Percentiles rank a stretch among this genome's conserved stretches.
Evolutionary conservation across 202 grass and related monocot genomes (phyloP).

Genomic region (Digitaria exilis): DNA sequence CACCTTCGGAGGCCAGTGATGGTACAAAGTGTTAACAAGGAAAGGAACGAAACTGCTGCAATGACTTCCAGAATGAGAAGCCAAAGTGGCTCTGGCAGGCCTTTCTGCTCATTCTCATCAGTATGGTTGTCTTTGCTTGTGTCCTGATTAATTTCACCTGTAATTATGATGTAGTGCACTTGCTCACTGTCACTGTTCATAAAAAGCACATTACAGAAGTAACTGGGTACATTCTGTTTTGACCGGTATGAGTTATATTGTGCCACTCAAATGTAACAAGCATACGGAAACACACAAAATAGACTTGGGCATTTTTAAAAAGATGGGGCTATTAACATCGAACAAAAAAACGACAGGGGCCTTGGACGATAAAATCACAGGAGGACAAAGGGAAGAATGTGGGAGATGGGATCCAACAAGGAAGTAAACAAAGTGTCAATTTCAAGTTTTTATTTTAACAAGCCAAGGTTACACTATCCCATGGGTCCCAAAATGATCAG

Average conservation of each 20-base stretch:
- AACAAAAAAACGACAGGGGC: not conserved
- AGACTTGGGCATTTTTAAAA: constrained; percentile 4
- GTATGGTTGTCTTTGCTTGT: not conserved
- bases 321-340: not conserved
- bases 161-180: constrained; percentile 38
- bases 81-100: constrained; percentile 66
- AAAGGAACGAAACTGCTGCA: constrained; percentile 50
- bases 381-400: constrained; percentile 42
- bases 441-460: constrained; percentile 33
- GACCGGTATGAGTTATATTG: not conserved
- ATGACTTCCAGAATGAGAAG: constrained; percentile 82
- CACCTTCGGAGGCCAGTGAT: constrained; percentile 44
- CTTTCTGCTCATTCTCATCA: constrained; percentile 40
- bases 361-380: constrained; percentile 19
- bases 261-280: not conserved
- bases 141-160: constrained; percentile 58
- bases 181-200: constrained; percentile 14
- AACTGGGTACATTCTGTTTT: not conserved
- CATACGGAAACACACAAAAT: not conserved
- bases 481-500: not conserved
- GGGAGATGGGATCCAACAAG: constrained; percentile 23
- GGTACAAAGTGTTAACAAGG: constrained; percentile 55
- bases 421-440: constrained; percentile 23
- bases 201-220: not conserved
- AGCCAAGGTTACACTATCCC: constrained; percentile 17